Conservation (phyloP, 331 rosid species). For the Malus hybrid region DNA sequence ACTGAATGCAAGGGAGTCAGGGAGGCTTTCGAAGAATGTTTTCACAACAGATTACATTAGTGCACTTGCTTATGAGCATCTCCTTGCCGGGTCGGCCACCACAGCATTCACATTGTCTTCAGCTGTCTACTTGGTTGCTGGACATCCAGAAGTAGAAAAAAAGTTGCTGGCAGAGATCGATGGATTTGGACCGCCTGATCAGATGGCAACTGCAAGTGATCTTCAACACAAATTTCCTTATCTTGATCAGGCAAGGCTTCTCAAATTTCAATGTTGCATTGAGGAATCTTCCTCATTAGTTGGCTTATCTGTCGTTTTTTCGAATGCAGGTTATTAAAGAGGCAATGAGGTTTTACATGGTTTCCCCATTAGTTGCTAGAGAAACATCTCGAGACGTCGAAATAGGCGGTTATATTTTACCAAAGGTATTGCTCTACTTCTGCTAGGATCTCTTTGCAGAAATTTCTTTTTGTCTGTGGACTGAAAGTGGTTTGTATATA, state of each 20-base stretch:
- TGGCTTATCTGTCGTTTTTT: neutral
- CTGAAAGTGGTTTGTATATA: neutral
- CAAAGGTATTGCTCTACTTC: slow-evolving; percentile 53
- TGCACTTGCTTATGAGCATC: slow-evolving; percentile 83
- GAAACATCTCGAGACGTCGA: slow-evolving; percentile 76
- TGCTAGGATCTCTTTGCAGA: neutral
- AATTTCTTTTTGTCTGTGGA: neutral
- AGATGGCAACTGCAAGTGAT: slow-evolving; percentile 53
- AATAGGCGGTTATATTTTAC: slow-evolving; percentile 89
- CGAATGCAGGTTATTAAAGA: slow-evolving; percentile 76
- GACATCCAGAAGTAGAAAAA: slow-evolving; percentile 71
- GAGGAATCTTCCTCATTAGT: neutral
- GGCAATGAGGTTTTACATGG: slow-evolving; percentile 72
- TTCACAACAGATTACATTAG: slow-evolving; percentile 66
- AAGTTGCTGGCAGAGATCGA: slow-evolving; percentile 72
- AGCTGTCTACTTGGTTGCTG: slow-evolving; percentile 75
- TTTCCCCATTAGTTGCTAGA: slow-evolving; percentile 89
- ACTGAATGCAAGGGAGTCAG: slow-evolving; percentile 67
- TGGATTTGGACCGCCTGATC: slow-evolving; percentile 46
- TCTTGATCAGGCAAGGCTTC: slow-evolving; percentile 61
- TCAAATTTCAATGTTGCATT: neutral
- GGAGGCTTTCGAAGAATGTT: slow-evolving; percentile 36
- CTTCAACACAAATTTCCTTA: slow-evolving; percentile 76
- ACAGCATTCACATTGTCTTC: slow-evolving; percentile 78
- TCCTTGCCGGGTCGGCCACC: slow-evolving; percentile 91